Evolutionary conservation across 1,284 basidiomycete species (phyloP), one percentile per base, ranked within the genome.

Genomic region (Irpex rosettiformis): DNA sequence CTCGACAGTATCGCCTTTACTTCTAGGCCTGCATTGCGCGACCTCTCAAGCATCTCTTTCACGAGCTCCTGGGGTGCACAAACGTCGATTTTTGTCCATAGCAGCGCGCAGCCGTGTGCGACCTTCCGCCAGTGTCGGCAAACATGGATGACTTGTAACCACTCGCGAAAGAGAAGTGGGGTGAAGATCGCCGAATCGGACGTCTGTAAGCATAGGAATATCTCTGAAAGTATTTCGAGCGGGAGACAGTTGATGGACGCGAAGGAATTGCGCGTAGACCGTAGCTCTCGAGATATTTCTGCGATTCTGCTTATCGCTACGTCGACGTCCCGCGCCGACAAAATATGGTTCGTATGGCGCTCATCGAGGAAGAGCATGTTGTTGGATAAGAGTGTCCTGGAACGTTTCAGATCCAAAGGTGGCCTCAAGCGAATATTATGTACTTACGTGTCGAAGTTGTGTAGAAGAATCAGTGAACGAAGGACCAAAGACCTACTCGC

Each of bases 71-170:
- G 47, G 18, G 37, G 52, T 3, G 27, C 30, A n/a, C 33, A 24
- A n/a, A 56, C 49, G n/a, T 61, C 54, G 8, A 58, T n/a, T 11
- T 52, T 43, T 13, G 25, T 56, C 60, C 60, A 61, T 2, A 61
- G 43, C 10, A 45, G 18, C 48, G 40, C 13, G 29, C 60, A 58
- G n/a, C 30, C 30, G 8, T 58, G 24, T 7, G 60, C 57, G 13
- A 57, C 57, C 7, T 33, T 54, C 42, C 60, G 57, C 60, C 60
- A 61, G 33, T 52, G 30, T 7, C 37, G 33, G 52, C 60, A 61
- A 24, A 61, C 57, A 11, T 61, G 57, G 3, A 30, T 42, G 24
- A 54, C 37, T 4, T 16, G 11, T 22, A 25, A 54, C 40, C 58
- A 52, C 10, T 47, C 1, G 18, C 53, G 30, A 18, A 54, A 54